A percentile compares a stretch with the other conserved stretches of the same genome.
phyloP scores from a whole-genome alignment of 2,329 filamentous ascomycete genomes.

The Apiospora malaysiana region DNA sequence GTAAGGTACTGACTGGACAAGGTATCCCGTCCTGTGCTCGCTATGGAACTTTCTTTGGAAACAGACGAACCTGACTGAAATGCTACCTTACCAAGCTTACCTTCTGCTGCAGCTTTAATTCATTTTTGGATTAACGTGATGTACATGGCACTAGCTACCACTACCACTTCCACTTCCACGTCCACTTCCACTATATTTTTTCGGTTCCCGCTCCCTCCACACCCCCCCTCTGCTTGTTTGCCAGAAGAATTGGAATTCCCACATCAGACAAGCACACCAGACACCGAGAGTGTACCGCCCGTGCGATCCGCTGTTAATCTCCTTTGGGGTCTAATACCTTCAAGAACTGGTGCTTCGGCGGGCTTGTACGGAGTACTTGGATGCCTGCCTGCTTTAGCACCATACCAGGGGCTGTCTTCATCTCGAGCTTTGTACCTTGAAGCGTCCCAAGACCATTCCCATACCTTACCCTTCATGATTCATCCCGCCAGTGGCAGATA shows the following conservation, averaged over 20 bases:
- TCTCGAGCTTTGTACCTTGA: slow-evolving; percentile 2
- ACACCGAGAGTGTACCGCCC: slow-evolving; percentile 13
- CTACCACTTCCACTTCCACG: not conserved
- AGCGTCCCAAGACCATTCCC: slow-evolving; percentile 6
- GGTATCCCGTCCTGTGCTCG: not conserved
- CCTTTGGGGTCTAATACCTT: slow-evolving; percentile 24
- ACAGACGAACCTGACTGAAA: slow-evolving; percentile 15
- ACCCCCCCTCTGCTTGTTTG: not conserved
- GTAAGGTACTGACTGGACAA: not conserved
- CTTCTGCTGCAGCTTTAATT: slow-evolving; percentile 1
- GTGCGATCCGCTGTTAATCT: slow-evolving; percentile 23
- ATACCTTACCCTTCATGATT: slow-evolving; percentile 7
- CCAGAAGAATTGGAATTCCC: slow-evolving; percentile 7
- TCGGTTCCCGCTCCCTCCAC: slow-evolving; percentile 6
- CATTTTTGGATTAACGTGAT: slow-evolving; percentile 7
- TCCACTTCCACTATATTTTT: not conserved
- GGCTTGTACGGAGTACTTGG: not conserved
- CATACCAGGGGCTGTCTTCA: not conserved
- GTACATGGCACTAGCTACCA: not conserved
- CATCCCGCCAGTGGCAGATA: not conserved
- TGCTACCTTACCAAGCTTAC: not conserved
- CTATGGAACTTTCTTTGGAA: slow-evolving; percentile 15
- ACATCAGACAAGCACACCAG: not conserved
- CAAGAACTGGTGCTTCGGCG: not conserved
- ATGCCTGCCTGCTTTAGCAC: not conserved